Base-by-base conservation (phyloP, 352 stramenopile species). In the Phytophthora sojae region DNA sequence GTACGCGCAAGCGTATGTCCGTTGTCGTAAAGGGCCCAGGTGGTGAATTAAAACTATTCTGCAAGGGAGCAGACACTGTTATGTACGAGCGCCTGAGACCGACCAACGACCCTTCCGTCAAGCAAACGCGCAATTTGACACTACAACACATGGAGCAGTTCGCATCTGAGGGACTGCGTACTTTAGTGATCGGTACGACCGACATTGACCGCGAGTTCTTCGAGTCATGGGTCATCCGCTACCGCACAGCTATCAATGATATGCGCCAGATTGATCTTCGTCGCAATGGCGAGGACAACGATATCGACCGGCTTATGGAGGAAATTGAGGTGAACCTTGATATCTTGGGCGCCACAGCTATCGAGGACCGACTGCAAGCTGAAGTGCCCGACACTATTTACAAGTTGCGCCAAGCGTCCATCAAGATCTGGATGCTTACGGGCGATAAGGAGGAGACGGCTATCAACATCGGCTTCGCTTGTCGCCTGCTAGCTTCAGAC, bases 401-500 rank as follows among this genome's bases (percentile, higher is more conserved):
- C 64, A 92, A 95, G 58, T 74, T 99, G n/a, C 86, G 90, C 0
- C 80, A 96, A 51, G 96, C 95, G 6, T 93, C 94, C 9, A 98
- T 99, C 59, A 97, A 98, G 77, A 89, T 98, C 39, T 98, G 95
- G 93, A 97, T 99, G 81, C 87, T 99, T 21, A 99, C 96, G 4
- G 95, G 95, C 6, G 96, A 99, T 73, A 99, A 99, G 75, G 80
- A 97, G 66, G 96, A 98, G 71, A 99, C 96, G 4, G 96, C 96
- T 12, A 98, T 98, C 69, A 98, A 99, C 73, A 99, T 99, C 73
- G 96, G 89, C n/a, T 98, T 97, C 75, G 91, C 93, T 6, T 98
- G 91, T 58, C 88, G 93, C 12, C 55, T 98, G 17, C 61, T 98
- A 19, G 97, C 93, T 8, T 81, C 92, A 2, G 96, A 98, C 59